Percentiles rank a stretch among this genome's conserved stretches.
Evolutionary conservation across 176 grass and related monocot genomes (phyloP).

Genomic region (Coix lacrymajobi): DNA sequence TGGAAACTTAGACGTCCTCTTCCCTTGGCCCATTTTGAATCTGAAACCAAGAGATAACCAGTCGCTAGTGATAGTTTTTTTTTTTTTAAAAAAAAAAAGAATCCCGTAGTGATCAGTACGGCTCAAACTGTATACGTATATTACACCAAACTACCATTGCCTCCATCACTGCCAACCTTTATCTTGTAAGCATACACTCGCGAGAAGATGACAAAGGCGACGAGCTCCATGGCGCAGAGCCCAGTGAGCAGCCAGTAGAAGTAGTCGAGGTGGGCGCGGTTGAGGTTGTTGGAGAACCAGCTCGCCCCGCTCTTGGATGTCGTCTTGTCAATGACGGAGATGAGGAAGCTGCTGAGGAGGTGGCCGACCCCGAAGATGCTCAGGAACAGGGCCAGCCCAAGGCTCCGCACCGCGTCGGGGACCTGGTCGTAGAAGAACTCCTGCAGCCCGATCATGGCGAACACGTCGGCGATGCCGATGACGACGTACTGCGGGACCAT

Average conservation of each 20-base stretch:
- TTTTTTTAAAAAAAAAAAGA: not conserved
- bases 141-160: not conserved
- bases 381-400: conserved; percentile 21
- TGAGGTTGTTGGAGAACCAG: conserved; percentile 23
- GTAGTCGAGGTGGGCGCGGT: conserved; percentile 14
- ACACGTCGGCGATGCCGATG: conserved; percentile 26
- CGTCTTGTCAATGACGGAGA: conserved; percentile 7
- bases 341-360: conserved; percentile 14
- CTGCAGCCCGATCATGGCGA: conserved; percentile 58
- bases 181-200: conserved; percentile 13
- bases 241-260: conserved; percentile 25
- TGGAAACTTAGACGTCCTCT: not conserved
- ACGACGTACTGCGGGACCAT: conserved; percentile 50
- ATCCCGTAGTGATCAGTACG: not conserved
- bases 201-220: conserved; percentile 6
- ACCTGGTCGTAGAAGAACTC: conserved; percentile 98
- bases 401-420: conserved; percentile 20
- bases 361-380: conserved; percentile 23
- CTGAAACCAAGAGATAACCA: not conserved
- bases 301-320: not conserved
- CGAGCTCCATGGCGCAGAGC: conserved; percentile 13
- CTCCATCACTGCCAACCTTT: not conserved
- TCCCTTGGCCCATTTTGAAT: not conserved
- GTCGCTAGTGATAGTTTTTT: too few relatives aligned
- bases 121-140: not conserved